Base-by-base conservation (phyloP, 352 stramenopile genomes). In the Phytophthora sansomeana region DNA sequence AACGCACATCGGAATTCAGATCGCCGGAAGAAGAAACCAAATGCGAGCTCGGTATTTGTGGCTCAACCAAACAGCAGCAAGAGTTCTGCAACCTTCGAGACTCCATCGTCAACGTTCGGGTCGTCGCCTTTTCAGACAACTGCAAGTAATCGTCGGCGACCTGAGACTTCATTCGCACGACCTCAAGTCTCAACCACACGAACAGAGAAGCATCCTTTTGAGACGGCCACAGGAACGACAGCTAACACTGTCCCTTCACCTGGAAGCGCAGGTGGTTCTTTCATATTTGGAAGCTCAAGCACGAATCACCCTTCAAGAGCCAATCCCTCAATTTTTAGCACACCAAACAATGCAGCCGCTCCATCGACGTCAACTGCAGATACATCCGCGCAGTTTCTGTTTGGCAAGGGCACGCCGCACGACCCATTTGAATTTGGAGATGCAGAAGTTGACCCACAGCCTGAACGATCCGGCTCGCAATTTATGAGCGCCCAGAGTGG, bases 371-470 rank as follows among this genome's bases (percentile, higher is more conserved):
- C 50, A 33, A 67, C 35, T 24, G 11, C 26, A 19, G 42, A 17
- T 7, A 16, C 33, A 36, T 33, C 49, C 8, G 32, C 16, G 21
- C 73, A 67, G 42, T 65, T 77, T 63, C 33, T 67, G 19, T 80
- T 78, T 48, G 61, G 67, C 3, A 69, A 66, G 21, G 30, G 46
- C 30, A 30, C 35, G 5, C 28, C 60, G 41, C 36, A 47, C 0
- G 24, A 48, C 42, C 39, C 50, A 42, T 75, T 74, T 51, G 39
- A 67, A 59, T 77, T 80, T 48, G 62, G 72, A 5, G 35, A 61
- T 29, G 14, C 36, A 33, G 29, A 52, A 8, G 38, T 36, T 6
- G 52, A 50, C 5, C 17, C 47, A 4, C 48, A 66, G 16, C 8
- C 53, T 33, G 24, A 33, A 56, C 36, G 14, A 58, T 1, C 21